Evolutionary conservation across 2,329 filamentous ascomycete species (phyloP), one percentile per base, ranked within the genome.

Genomic region (Colletotrichum musicola): DNA sequence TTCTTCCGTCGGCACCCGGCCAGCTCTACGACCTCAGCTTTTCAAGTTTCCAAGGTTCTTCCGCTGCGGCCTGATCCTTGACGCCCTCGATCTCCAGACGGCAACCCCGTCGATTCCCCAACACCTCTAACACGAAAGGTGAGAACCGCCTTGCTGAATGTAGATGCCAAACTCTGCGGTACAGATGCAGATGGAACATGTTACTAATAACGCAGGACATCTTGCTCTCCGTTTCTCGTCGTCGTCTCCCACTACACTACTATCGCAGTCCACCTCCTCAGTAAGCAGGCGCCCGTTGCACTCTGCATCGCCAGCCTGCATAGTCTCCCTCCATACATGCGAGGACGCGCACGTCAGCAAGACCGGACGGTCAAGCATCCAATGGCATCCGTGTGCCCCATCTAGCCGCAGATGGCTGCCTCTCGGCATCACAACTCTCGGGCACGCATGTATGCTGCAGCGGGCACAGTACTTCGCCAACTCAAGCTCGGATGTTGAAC

Each of bases 161-260:
- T 35, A 46, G 38, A 49, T 38, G 59, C 59, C 49, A 47, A 49
- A 30, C 22, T 14, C 9, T 35, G 59, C 20, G 20, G 27, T 30
- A 30, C 27, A 62, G 18, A 22, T 46, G 22, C 59, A 38, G 18
- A 42, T 54, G 59, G 35, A 46, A 62, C 59, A 16, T 54, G 49
- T 49, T 53, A 27, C 49, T 54, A 35, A 35, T 54, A 35, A 35
- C 30, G 59, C 59, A 62, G 46, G 49, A n/a, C 49, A 62, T 62
- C 47, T 16, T 44, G 7, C 16, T 42, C 38, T 59, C 54, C 42
- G 22, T 42, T 13, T n/a, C 42, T 46, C 47, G 2, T 49, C 47
- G 3, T 54, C 49, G 5, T 64, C 65, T 64, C 54, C 64, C 49
- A 13, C 42, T 30, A 47, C 35, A 16, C 22, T 25, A 4, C 22